Evolutionary conservation across 345 rosid genomes (phyloP).

Genomic region (Rhizophora apiculata): DNA sequence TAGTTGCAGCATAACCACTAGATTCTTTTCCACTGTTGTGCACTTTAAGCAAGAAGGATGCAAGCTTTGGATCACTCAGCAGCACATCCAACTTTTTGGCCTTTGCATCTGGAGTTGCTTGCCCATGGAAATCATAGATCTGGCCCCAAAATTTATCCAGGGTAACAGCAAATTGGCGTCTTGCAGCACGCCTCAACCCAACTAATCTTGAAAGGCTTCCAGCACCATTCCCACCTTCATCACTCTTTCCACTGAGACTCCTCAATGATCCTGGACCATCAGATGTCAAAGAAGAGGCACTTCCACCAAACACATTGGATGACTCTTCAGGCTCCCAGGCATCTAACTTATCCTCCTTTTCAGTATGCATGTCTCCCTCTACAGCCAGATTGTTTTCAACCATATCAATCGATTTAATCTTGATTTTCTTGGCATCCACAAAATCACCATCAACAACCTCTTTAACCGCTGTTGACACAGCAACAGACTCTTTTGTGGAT

Average conservation of each 20-base stretch:
- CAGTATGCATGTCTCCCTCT: slow-evolving; percentile 40
- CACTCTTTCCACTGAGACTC: slow-evolving; percentile 75
- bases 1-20: slow-evolving; percentile 45
- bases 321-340: slow-evolving; percentile 66
- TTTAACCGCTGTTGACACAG: slow-evolving; percentile 23
- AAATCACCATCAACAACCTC: slow-evolving; percentile 40
- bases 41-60: slow-evolving; percentile 36
- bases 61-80: slow-evolving; percentile 44
- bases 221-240: slow-evolving; percentile 74
- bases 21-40: slow-evolving; percentile 50
- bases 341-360: slow-evolving; percentile 58
- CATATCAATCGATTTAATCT: slow-evolving; percentile 37
- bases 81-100: slow-evolving; percentile 58
- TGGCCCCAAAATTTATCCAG: slow-evolving; percentile 98
- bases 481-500: slow-evolving; percentile 5
- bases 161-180: slow-evolving; percentile 66
- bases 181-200: slow-evolving; percentile 94
- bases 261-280: slow-evolving; percentile 87
- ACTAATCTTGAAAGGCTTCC: slow-evolving; percentile 94
- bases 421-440: slow-evolving; percentile 35
- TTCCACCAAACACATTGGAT: slow-evolving; percentile 47
- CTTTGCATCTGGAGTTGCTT: slow-evolving; percentile 63
- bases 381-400: slow-evolving; percentile 52
- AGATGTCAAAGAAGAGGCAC: slow-evolving; percentile 38
- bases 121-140: slow-evolving; percentile 76